Conservation (phyloP, 805 yeast species). For the Sugiyamaella smithiae region DNA sequence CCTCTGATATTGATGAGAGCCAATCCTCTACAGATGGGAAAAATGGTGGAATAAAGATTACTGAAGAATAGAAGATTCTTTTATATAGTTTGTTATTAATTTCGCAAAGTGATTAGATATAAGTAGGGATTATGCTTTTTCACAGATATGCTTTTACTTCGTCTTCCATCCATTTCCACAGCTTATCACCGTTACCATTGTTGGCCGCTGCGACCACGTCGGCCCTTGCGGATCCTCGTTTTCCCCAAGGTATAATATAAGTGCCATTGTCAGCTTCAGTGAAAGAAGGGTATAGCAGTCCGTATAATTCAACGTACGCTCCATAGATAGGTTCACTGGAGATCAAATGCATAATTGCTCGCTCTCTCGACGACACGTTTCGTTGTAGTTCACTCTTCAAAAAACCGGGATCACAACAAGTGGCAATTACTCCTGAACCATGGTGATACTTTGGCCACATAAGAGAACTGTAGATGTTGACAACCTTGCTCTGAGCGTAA, state of each 20-base stretch:
- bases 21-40: neutral
- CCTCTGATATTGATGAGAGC: neutral
- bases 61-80: neutral
- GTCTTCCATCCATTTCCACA: slow-evolving; percentile 38
- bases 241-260: slow-evolving; percentile 45
- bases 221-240: slow-evolving; percentile 35
- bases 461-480: slow-evolving; percentile 30
- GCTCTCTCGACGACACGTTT: slow-evolving; percentile 27
- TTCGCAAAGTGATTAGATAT: no score
- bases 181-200: slow-evolving; percentile 34
- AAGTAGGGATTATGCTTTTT: neutral
- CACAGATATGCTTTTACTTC: slow-evolving; percentile 10
- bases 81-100: neutral
- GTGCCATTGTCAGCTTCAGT: slow-evolving; percentile 35
- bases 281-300: slow-evolving; percentile 37
- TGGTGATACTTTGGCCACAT: slow-evolving; percentile 37
- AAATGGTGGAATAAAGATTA: neutral
- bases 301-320: slow-evolving; percentile 41
- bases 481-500: slow-evolving; percentile 29
- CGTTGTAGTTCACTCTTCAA: slow-evolving; percentile 34
- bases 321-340: slow-evolving; percentile 35
- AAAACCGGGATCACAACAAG: slow-evolving; percentile 43
- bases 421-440: slow-evolving; percentile 33
- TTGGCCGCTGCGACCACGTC: slow-evolving; percentile 38
- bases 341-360: slow-evolving; percentile 9